Evolutionary conservation across 2,329 filamentous ascomycete species (phyloP).

Genomic region (Alternaria gaisen): DNA sequence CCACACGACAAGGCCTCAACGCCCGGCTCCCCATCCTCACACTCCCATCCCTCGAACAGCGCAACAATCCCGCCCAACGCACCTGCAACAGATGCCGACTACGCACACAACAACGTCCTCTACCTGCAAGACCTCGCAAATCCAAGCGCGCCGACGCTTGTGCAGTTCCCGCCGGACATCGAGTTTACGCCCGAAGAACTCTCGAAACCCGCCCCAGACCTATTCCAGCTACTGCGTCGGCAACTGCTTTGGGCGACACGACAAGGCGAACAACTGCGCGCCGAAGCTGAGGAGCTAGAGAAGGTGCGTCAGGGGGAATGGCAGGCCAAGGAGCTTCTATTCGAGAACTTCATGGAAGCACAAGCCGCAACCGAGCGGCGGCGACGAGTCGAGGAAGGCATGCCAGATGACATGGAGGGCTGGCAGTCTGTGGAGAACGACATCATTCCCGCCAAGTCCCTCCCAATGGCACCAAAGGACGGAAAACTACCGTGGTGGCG

Average conservation of each 20-base stretch:
- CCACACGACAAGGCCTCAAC: constrained; percentile 46
- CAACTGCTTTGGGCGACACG: constrained; percentile 77
- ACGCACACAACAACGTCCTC: constrained; percentile 65
- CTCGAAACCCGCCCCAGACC: constrained; percentile 69
- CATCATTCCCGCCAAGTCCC: constrained; percentile 41
- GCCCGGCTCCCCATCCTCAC: constrained; percentile 46
- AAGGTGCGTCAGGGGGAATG: constrained; percentile 74
- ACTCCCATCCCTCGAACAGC: constrained; percentile 36
- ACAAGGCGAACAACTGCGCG: constrained; percentile 69
- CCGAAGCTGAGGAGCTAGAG: constrained; percentile 73
- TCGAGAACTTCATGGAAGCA: constrained; percentile 78
- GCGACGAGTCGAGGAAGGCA: constrained; percentile 45
- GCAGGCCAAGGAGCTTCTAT: constrained; percentile 79
- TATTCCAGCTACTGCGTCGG: constrained; percentile 69
- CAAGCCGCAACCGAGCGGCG: constrained; percentile 61
- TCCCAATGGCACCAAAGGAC: constrained; percentile 36
- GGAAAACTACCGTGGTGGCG: constrained; percentile 49
- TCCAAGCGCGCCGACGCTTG: constrained; percentile 63
- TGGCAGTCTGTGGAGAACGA: constrained; percentile 51
- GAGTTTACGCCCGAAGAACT: constrained; percentile 74
- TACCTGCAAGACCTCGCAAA: constrained; percentile 68
- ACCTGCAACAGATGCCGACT: constrained; percentile 45
- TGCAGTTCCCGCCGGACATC: constrained; percentile 64
- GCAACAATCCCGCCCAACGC: constrained; percentile 25
- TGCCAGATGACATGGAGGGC: constrained; percentile 41